A percentile compares a stretch with the other conserved stretches of the same genome.
Conservation (phyloP, 345 rosid genomes). For the Mercurialis annua region DNA sequence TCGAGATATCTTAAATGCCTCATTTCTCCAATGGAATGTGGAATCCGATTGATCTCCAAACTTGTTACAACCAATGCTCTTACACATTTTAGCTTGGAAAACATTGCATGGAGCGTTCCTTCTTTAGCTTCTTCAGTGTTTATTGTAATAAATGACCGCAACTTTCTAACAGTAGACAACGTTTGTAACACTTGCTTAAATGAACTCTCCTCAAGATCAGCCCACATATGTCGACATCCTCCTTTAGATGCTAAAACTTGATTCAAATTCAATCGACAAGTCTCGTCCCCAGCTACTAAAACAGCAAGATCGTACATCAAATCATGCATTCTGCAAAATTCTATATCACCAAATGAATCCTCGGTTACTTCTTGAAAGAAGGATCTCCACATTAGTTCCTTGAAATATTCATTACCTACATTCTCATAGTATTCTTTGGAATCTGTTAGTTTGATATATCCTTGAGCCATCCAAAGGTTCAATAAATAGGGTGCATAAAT, state of each 20-base stretch:
- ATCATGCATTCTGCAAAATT: slow-evolving; percentile 19
- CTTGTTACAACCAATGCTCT: neutral
- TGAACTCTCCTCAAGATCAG: neutral
- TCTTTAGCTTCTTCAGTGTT: too few species aligned
- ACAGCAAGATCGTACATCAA: slow-evolving; percentile 14
- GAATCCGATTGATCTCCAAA: neutral
- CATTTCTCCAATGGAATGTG: neutral
- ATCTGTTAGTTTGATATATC: slow-evolving; percentile 6
- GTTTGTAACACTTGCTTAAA: neutral
- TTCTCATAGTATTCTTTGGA: neutral
- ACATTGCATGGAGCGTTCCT: too few species aligned
- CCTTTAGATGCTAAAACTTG: too few species aligned
- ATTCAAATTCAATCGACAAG: too few species aligned
- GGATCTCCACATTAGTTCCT: neutral
- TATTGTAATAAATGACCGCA: neutral
- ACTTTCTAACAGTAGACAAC: too few species aligned
- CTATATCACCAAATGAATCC: neutral
- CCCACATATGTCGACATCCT: slow-evolving; percentile 4
- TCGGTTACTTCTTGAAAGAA: slow-evolving; percentile 21
- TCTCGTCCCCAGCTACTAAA: neutral
- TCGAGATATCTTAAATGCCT: slow-evolving; percentile 1
- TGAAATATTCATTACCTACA: neutral
- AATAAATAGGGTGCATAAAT: slow-evolving; percentile 3
- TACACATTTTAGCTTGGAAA: neutral
- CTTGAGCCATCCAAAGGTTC: slow-evolving; percentile 26